Evolutionary conservation across 2,329 filamentous ascomycete species (phyloP), one percentile per base, ranked within the genome.

Genomic region (Fusarium acutatum): DNA sequence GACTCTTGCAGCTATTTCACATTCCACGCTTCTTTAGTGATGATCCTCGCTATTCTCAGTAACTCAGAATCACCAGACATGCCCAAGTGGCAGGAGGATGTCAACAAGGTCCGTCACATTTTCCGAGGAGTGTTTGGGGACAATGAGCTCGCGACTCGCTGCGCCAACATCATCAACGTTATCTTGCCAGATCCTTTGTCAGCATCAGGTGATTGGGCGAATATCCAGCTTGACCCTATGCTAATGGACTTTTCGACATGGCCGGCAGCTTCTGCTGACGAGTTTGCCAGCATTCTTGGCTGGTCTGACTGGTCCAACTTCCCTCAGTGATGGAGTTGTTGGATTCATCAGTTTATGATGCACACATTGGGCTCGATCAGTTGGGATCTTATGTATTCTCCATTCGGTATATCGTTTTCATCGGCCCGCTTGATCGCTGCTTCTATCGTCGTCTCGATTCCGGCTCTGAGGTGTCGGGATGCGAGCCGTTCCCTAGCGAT

Each of bases 311-410:
- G 47, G 47, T 17, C 47, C 30, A 52, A 35, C n/a, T 26, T 35
- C 4, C 18, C 17, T 12, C 47, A 34, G 32, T 34, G 5, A 26
- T 2, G 3, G 12, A 3, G 4, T 14, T 3, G 0, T 20, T 20
- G 6, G 9, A 8, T 1, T 24, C 12, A 15, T 52, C 30, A 52
- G 17, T 35, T 26, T 35, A 26, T 26, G 17, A 52, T 26, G 17
- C 17, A 30, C 7, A 20, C 17, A 6, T 26, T 12, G 4, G 30
- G 47, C 20, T 26, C n/a, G 30, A 52, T 24, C 13, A 52, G 13
- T 7, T 11, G 30, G 6, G 47, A 52, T 34, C 47, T 52, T 24
- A 35, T 52, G 30, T 34, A 52, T 20, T 52, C n/a, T 52, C 47
- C 47, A n/a, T 52, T 52, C 13, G n/a, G 47, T 35, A 52, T 26